Conservation (phyloP, 768 basidiomycete species). For the Boletus edulis region DNA sequence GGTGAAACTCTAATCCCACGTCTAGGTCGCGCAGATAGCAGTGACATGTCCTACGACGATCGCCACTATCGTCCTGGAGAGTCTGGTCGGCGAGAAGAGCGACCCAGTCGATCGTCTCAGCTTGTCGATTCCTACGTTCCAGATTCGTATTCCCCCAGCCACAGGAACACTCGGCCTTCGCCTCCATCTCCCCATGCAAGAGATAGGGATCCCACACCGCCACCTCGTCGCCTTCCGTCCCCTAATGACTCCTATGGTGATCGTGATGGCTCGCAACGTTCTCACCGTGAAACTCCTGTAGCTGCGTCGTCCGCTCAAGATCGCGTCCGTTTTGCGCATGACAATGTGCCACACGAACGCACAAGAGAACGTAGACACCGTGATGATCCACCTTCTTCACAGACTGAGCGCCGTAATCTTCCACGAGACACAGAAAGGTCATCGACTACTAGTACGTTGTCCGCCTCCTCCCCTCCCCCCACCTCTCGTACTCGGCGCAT, state of each 20-base stretch:
- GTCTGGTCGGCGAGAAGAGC: conserved; percentile 27
- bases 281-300: conserved; percentile 20
- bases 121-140: conserved; percentile 26
- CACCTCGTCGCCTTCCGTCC: conserved; percentile 24
- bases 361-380: conserved; percentile 26
- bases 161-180: conserved; percentile 19
- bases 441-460: conserved; percentile 47
- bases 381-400: conserved; percentile 19
- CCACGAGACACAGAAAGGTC: conserved; percentile 32
- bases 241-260: conserved; percentile 22
- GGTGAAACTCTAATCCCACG: conserved; percentile 22
- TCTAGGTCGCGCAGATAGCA: conserved; percentile 28
- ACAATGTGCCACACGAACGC: conserved; percentile 11
- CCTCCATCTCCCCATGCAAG: conserved; percentile 25
- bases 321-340: conserved; percentile 22
- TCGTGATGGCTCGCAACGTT: conserved; percentile 15
- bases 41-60: conserved; percentile 52
- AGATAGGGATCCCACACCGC: conserved; percentile 20
- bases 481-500: conserved; percentile 35
- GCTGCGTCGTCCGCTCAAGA: conserved; percentile 21
- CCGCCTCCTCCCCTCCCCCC: conserved; percentile 39
- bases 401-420: conserved; percentile 21
- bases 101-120: conserved; percentile 18
- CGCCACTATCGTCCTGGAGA: conserved; percentile 62
- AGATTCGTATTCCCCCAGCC: conserved; percentile 26